These are phyloP conservation scores for Pichia californica DNA, from an alignment of 805 yeast species.

Conservation along the genomic window DNA sequence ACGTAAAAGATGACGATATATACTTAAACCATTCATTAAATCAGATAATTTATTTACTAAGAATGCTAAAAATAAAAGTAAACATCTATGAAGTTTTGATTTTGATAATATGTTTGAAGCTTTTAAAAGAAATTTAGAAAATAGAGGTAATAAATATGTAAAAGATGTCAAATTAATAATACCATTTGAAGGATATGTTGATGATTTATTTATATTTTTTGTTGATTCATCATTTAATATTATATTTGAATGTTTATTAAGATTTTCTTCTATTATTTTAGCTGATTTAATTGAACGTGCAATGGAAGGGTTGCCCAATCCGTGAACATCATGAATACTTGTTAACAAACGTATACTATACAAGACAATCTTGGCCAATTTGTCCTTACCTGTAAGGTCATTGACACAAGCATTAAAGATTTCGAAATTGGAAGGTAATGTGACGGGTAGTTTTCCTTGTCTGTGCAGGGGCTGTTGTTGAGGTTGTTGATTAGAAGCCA, in stretches of 20 bases:
- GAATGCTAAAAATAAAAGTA: slow-evolving; percentile 4
- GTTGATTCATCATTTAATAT: neutral
- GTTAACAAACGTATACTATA: slow-evolving; percentile 50
- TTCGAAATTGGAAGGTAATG: slow-evolving; percentile 6
- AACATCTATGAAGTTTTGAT: neutral
- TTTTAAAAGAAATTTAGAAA: neutral
- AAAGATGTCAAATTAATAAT: neutral
- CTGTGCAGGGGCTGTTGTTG: neutral
- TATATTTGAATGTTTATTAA: neutral
- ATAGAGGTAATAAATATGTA: neutral
- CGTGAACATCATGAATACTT: slow-evolving; percentile 21
- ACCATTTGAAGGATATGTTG: neutral
- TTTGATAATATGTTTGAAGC: neutral
- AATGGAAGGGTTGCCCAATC: slow-evolving; percentile 13
- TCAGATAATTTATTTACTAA: slow-evolving; percentile 7
- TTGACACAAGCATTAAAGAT: slow-evolving; percentile 30
- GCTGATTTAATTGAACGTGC: neutral
- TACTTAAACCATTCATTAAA: slow-evolving; percentile 35
- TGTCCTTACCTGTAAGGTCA: slow-evolving; percentile 61
- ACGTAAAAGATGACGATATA: slow-evolving; percentile 62
- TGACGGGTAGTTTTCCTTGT: neutral
- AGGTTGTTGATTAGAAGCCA: too few relatives aligned
- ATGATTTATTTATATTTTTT: neutral
- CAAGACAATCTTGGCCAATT: slow-evolving; percentile 57
- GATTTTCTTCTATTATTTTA: neutral